Evolutionary conservation across 1,284 basidiomycete species (phyloP).

Genomic region (Leccinum proliferum): DNA sequence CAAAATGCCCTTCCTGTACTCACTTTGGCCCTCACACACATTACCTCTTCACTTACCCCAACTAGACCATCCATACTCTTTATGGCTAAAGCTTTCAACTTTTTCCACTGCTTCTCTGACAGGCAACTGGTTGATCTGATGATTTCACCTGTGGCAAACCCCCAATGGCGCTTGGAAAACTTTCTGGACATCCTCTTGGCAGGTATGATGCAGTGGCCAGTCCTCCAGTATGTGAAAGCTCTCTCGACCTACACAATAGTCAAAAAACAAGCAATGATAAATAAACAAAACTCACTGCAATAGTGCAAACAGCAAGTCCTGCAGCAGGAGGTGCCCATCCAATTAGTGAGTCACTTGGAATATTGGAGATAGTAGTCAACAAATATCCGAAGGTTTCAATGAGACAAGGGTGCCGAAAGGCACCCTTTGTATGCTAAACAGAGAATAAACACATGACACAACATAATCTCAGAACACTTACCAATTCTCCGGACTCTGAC

Average conservation of each 20-base stretch:
- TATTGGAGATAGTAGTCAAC: neutral
- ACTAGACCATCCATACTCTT: neutral
- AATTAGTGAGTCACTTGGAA: neutral
- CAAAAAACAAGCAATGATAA: neutral
- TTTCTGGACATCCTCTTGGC: neutral
- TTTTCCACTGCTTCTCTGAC: neutral
- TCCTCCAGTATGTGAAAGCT: neutral
- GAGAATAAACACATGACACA: no score
- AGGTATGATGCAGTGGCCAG: neutral
- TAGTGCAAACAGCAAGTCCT: neutral
- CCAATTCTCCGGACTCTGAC: no score
- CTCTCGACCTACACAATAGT: neutral
- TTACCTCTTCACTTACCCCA: neutral
- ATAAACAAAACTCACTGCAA: neutral
- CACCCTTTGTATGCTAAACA: neutral
- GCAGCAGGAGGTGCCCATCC: neutral
- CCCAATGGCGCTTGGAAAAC: neutral
- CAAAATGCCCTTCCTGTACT: neutral
- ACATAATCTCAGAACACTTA: no score
- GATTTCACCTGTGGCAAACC: neutral
- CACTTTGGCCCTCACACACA: neutral
- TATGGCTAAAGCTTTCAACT: neutral
- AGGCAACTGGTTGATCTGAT: neutral
- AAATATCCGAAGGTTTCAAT: neutral
- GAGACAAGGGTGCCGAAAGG: neutral